Evolutionary conservation across 345 rosid species (phyloP).

Genomic region (Eucalyptus shirleyi): DNA sequence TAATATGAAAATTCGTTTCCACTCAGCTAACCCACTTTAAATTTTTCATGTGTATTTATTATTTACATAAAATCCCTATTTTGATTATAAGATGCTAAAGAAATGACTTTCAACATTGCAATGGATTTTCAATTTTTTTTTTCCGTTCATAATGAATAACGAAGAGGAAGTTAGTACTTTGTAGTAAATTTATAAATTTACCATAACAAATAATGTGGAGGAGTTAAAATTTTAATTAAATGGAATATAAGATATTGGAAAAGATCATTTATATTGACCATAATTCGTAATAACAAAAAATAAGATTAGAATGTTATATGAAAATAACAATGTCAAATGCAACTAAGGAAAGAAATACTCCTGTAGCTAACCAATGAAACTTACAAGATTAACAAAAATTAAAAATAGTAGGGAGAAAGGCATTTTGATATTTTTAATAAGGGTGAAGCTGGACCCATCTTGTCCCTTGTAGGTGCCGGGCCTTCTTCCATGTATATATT

Average conservation of each 20-base stretch:
- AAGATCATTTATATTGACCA: not conserved
- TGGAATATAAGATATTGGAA: not conserved
- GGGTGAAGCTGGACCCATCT: too few species aligned
- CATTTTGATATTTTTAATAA: not conserved
- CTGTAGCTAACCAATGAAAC: not conserved
- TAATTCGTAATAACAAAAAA: not conserved
- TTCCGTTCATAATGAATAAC: not conserved
- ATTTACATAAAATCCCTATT: not conserved
- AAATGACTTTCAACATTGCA: not conserved
- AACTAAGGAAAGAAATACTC: not conserved
- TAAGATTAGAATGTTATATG: not conserved
- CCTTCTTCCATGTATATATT: too few species aligned
- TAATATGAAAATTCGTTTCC: not conserved
- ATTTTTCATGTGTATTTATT: not conserved
- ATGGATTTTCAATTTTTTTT: not conserved
- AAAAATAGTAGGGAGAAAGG: not conserved
- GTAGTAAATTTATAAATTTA: not conserved
- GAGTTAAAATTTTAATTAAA: not conserved
- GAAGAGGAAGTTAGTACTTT: not conserved
- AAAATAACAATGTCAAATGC: not conserved
- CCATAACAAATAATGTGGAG: not conserved
- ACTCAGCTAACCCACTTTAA: not conserved
- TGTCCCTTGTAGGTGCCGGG: too few species aligned
- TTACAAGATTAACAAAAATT: not conserved
- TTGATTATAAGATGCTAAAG: not conserved